phyloP scores from a whole-genome alignment of 169 alveolate genomes.

The Fabrea salina region DNA sequence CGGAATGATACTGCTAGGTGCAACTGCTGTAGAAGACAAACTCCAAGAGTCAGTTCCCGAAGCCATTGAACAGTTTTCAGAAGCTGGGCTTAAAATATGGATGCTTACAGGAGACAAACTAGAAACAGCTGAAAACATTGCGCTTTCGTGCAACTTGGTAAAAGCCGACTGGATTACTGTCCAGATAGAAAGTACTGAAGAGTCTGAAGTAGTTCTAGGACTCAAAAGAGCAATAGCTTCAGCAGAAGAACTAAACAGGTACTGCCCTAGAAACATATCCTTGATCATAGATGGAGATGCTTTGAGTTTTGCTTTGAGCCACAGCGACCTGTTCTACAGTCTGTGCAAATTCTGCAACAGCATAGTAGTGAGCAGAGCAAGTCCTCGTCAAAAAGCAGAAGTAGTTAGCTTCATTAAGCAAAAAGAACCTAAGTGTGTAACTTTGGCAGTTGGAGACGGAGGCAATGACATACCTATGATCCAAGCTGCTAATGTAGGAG shows the following conservation, averaged over 20 bases:
- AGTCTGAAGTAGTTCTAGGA: not conserved
- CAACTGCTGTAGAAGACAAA: conserved; percentile 97
- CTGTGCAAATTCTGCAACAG: not conserved
- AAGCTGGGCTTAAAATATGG: conserved; percentile 97
- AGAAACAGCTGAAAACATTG: conserved; percentile 96
- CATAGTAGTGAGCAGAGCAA: conserved; percentile 18
- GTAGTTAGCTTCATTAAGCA: conserved; percentile 61
- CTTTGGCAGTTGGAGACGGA: conserved; percentile 98
- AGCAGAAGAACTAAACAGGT: not conserved
- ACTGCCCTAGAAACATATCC: not conserved
- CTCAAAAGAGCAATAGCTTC: not conserved
- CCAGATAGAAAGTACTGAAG: not conserved
- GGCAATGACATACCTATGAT: conserved; percentile 99
- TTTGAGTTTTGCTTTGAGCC: not conserved
- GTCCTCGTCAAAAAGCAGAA: conserved; percentile 74
- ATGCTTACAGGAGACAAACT: conserved; percentile 99
- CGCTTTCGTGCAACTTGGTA: conserved; percentile 72
- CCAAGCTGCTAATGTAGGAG: conserved; percentile 90
- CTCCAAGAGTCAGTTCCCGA: conserved; percentile 96
- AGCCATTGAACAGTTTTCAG: conserved; percentile 89
- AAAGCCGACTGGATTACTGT: not conserved
- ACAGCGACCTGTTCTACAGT: not conserved
- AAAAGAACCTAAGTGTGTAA: conserved; percentile 41
- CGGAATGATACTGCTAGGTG: conserved; percentile 91
- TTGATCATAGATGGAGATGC: conserved; percentile 36